phyloP scores from a whole-genome alignment of 371 early-diverging fungal genomes.

The Apophysomyces variabilis region DNA sequence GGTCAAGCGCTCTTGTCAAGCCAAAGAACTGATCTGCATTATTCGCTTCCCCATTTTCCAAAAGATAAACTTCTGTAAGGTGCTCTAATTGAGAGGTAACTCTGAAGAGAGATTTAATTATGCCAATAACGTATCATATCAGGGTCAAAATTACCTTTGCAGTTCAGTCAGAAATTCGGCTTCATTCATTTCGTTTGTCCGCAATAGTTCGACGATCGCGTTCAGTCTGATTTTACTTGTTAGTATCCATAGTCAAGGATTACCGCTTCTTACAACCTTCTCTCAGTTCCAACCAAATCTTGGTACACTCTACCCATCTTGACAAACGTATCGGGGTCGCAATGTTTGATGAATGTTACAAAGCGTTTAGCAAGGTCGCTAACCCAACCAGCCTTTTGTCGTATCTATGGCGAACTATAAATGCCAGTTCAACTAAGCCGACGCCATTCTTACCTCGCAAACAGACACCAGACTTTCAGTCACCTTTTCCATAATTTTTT shows the following conservation, averaged over 20 bases:
- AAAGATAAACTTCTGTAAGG: conserved; percentile 65
- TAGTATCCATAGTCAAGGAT: background rate
- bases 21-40: conserved; percentile 60
- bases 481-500: conserved; percentile 59
- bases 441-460: conserved; percentile 48
- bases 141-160: conserved; percentile 32
- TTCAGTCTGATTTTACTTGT: conserved; percentile 49
- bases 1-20: conserved; percentile 58
- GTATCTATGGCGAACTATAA: conserved; percentile 38
- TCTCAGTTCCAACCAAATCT: conserved; percentile 73
- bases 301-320: conserved; percentile 72
- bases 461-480: conserved; percentile 55
- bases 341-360: conserved; percentile 67
- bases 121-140: background rate
- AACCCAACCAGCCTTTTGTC: conserved; percentile 72
- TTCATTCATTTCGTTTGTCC: conserved; percentile 75
- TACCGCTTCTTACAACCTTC: conserved; percentile 35
- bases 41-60: conserved; percentile 30
- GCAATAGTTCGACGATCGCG: conserved; percentile 69
- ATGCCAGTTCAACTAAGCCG: background rate
- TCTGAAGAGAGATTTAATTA: conserved; percentile 16
- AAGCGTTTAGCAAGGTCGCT: conserved; percentile 71
- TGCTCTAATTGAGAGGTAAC: conserved; percentile 71
- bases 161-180: conserved; percentile 63
- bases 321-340: conserved; percentile 71